Conservation (phyloP, 441 rosid species). For the Codiaeum variegatum region DNA sequence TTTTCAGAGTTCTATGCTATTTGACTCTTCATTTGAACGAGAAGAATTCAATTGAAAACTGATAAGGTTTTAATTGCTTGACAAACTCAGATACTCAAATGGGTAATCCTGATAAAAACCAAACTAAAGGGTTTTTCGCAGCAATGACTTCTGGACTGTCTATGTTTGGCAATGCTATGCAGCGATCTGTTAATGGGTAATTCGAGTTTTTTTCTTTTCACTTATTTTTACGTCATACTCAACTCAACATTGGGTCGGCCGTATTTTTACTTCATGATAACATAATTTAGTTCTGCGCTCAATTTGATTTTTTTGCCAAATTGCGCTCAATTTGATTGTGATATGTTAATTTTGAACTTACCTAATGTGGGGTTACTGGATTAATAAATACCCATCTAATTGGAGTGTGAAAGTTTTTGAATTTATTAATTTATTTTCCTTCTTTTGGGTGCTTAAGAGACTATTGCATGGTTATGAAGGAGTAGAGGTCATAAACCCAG, state of each 20-base stretch:
- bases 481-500: slow-evolving; percentile 7
- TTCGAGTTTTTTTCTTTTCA: neutral
- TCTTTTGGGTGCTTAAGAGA: no score
- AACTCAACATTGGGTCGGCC: no score
- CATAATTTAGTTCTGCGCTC: neutral
- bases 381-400: neutral
- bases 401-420: neutral
- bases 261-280: neutral
- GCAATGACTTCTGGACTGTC: slow-evolving; percentile 1
- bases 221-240: no score
- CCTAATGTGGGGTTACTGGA: neutral
- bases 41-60: no score
- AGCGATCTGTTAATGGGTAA: slow-evolving; percentile 5
- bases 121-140: neutral
- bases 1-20: neutral
- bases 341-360: neutral
- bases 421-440: no score
- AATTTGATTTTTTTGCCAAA: no score
- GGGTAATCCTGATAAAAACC: slow-evolving; percentile 1
- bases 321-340: neutral
- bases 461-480: slow-evolving; percentile 5
- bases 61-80: neutral
- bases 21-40: neutral
- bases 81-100: neutral
- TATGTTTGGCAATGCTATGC: slow-evolving; percentile 6